Conservation (phyloP, 2,329 filamentous ascomycete species). For the Botrytis tulipae region DNA sequence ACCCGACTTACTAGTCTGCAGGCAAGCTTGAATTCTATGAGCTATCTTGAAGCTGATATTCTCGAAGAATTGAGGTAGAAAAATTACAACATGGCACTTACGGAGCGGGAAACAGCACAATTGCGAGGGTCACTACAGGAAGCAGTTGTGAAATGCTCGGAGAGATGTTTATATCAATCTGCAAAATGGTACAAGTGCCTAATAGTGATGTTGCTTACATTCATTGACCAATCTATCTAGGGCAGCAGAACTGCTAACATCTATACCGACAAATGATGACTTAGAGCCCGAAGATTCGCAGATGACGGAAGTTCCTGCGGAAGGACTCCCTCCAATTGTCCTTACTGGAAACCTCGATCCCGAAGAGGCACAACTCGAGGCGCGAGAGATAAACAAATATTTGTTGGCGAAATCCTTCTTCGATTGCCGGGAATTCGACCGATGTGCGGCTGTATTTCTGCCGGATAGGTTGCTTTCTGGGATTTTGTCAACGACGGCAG, state of each 20-base stretch:
- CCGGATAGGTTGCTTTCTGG: constrained; percentile 75
- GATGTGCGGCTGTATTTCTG: constrained; percentile 85
- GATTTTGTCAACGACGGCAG: constrained; percentile 50
- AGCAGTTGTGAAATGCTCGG: constrained; percentile 86
- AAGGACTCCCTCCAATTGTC: constrained; percentile 49
- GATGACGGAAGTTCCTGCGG: constrained; percentile 54
- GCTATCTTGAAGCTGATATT: background rate
- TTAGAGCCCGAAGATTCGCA: constrained; percentile 56
- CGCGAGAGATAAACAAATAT: constrained; percentile 77
- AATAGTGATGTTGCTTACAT: constrained; percentile 4
- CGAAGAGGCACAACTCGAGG: constrained; percentile 72
- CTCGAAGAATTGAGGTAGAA: background rate
- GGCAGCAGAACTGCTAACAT: constrained; percentile 90
- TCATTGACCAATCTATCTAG: constrained; percentile 47
- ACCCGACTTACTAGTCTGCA: background rate
- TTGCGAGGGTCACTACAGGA: constrained; percentile 69
- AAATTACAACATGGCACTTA: constrained; percentile 42
- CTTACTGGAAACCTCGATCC: constrained; percentile 61
- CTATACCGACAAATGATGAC: constrained; percentile 61
- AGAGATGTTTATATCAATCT: constrained; percentile 92
- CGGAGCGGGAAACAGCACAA: constrained; percentile 53
- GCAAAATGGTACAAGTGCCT: constrained; percentile 74
- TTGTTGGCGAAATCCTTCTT: constrained; percentile 92
- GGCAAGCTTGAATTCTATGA: background rate
- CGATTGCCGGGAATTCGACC: constrained; percentile 91